Percentiles rank a stretch among this genome's conserved stretches.
Evolutionary conservation across 2,329 filamentous ascomycete genomes (phyloP).

Genomic region (Venturia oleaginea): DNA sequence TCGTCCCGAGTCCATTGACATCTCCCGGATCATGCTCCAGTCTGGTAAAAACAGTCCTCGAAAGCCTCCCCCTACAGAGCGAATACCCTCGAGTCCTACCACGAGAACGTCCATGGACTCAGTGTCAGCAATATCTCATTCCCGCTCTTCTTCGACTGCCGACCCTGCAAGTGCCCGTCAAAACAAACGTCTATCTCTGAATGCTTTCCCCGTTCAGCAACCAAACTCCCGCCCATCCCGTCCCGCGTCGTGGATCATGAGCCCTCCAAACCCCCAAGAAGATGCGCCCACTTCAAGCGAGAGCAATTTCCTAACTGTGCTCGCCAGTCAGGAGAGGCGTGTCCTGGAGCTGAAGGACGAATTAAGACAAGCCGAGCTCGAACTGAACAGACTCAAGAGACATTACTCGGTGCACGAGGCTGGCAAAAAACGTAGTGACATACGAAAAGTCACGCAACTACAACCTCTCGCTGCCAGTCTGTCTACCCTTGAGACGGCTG

Average conservation of each 20-base stretch:
- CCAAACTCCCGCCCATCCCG: conserved; percentile 25
- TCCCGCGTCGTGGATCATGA: conserved; percentile 30
- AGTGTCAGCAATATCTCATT: conserved; percentile 23
- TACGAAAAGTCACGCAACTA: conserved; percentile 48
- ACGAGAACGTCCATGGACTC: conserved; percentile 3
- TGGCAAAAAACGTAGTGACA: conserved; percentile 63
- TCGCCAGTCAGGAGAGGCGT: conserved; percentile 83
- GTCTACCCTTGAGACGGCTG: conserved; percentile 5
- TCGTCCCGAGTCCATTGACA: conserved; percentile 4
- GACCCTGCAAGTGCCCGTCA: conserved; percentile 19
- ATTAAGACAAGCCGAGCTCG: conserved; percentile 68
- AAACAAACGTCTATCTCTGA: conserved; percentile 39
- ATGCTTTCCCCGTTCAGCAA: conserved; percentile 37
- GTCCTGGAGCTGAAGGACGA: conserved; percentile 90
- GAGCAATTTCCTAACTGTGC: conserved; percentile 65
- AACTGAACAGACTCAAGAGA: conserved; percentile 68
- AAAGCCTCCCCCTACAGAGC: conserved; percentile 14
- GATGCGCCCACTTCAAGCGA: conserved; percentile 21
- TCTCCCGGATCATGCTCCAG: conserved; percentile 6
- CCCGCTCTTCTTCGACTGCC: conserved; percentile 20
- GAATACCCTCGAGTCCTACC: conserved; percentile 7
- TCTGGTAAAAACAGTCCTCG: conserved; percentile 12
- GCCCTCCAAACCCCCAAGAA: conserved; percentile 24
- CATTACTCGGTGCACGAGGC: conserved; percentile 74
- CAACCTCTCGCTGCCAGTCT: conserved; percentile 12